Evolutionary conservation across 2,329 filamentous ascomycete species (phyloP).

Genomic region (Xylaria sp.): DNA sequence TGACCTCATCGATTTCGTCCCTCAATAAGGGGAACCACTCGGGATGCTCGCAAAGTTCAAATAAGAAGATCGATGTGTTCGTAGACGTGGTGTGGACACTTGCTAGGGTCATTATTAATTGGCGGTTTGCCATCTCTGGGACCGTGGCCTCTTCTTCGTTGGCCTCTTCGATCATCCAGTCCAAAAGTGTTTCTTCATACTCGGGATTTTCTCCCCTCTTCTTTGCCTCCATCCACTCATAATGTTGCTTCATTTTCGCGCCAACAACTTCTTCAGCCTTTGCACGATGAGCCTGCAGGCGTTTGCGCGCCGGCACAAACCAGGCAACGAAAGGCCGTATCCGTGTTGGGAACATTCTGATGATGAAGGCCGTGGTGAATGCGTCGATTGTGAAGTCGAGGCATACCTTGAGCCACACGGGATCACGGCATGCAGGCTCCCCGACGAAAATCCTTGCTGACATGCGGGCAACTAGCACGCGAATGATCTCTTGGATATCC

Average conservation of each 20-base stretch:
- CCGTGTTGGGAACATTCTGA: conserved; percentile 28
- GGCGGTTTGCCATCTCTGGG: conserved; percentile 13
- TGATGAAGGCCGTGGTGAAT: conserved; percentile 21
- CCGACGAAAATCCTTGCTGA: conserved; percentile 28
- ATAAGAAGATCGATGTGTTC: conserved; percentile 11
- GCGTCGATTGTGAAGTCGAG: conserved; percentile 25
- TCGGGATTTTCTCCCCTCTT: neutral
- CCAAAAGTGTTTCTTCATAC: conserved; percentile 20
- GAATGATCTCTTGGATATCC: conserved; percentile 18
- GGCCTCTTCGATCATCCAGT: conserved; percentile 27
- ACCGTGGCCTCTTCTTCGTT: conserved; percentile 7
- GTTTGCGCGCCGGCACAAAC: conserved; percentile 32
- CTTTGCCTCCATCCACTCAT: neutral
- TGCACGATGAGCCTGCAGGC: neutral
- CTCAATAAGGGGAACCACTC: conserved; percentile 22
- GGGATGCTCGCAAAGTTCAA: conserved; percentile 27
- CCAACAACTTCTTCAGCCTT: conserved; percentile 1
- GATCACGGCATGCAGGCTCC: conserved; percentile 19
- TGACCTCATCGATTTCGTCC: conserved; percentile 20
- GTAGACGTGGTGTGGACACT: conserved; percentile 16
- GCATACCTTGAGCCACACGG: conserved; percentile 25
- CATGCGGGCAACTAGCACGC: conserved; percentile 26
- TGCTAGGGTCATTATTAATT: conserved; percentile 19
- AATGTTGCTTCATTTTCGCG: conserved; percentile 8
- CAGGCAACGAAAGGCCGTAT: conserved; percentile 44